Conservation (phyloP, 129 eudicot species). For the Saussurea involucrata region DNA sequence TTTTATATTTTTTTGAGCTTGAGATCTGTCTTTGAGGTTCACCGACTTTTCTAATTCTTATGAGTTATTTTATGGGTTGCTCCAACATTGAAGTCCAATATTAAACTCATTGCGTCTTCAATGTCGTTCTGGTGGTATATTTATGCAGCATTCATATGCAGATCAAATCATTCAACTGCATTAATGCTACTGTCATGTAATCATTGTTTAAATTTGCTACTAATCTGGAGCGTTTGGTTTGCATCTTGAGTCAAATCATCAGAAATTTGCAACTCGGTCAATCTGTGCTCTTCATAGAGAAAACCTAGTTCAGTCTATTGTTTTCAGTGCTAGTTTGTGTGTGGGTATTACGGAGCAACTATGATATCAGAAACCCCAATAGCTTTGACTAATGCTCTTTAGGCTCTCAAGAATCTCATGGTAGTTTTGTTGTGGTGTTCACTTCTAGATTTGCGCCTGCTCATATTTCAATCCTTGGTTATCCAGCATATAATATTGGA, state of each 20-base stretch:
- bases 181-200: background rate
- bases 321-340: background rate
- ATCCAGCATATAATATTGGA: background rate
- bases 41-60: background rate
- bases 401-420: background rate
- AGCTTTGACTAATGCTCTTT: background rate
- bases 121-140: background rate
- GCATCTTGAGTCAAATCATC: conserved; percentile 1
- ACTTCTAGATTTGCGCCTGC: background rate
- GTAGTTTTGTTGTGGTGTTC: background rate
- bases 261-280: background rate
- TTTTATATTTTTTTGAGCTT: background rate
- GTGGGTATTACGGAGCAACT: background rate
- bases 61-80: background rate
- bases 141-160: conserved; percentile 8
- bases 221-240: background rate
- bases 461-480: background rate
- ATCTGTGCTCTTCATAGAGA: background rate
- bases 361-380: background rate
- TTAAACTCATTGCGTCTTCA: background rate
- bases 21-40: background rate
- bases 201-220: background rate
- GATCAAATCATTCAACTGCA: background rate
- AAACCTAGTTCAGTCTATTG: background rate
- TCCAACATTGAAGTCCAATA: conserved; percentile 6